These are phyloP conservation scores for Nitzschia inconspicua DNA, from an alignment of 108 stramenopile genomes.

Conservation along the genomic window DNA sequence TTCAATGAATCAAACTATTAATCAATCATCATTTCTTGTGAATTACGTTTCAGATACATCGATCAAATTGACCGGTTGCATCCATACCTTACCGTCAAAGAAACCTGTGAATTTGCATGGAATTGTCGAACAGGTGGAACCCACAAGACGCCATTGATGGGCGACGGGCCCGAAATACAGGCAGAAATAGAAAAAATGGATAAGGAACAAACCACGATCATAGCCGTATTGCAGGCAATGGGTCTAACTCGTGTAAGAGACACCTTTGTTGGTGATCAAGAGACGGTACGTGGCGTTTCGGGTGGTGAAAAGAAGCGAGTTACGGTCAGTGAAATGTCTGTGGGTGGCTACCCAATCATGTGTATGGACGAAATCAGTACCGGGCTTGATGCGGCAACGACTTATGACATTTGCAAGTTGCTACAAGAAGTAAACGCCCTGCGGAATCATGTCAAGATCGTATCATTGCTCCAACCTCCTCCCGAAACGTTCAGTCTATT, in stretches of 20 bases:
- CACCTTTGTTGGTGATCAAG: slow-evolving; percentile 74
- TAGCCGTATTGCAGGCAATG: slow-evolving; percentile 39
- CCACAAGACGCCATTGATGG: background rate
- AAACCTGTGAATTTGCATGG: slow-evolving; percentile 79
- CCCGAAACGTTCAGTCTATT: slow-evolving; percentile 92
- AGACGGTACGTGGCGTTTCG: slow-evolving; percentile 71
- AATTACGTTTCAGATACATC: too few relatives aligned
- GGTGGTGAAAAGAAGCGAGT: slow-evolving; percentile 90
- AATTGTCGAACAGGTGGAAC: slow-evolving; percentile 55
- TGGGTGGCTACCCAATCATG: slow-evolving; percentile 23
- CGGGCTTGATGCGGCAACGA: slow-evolving; percentile 81
- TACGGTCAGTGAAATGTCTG: slow-evolving; percentile 80
- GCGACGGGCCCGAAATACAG: slow-evolving; percentile 7
- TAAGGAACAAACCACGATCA: slow-evolving; percentile 16
- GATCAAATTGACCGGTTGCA: slow-evolving; percentile 78
- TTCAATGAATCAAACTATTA: too few relatives aligned
- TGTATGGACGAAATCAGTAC: slow-evolving; percentile 72
- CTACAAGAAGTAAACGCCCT: slow-evolving; percentile 33
- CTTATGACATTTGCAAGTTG: slow-evolving; percentile 73
- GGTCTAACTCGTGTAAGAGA: slow-evolving; percentile 61
- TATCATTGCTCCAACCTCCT: slow-evolving; percentile 85
- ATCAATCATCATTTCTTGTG: slow-evolving; percentile 18
- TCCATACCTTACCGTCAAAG: slow-evolving; percentile 68
- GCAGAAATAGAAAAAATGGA: slow-evolving; percentile 28
- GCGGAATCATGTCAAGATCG: slow-evolving; percentile 35